phyloP scores from a whole-genome alignment of 306 rosid genomes.

The Quercus dentata region DNA sequence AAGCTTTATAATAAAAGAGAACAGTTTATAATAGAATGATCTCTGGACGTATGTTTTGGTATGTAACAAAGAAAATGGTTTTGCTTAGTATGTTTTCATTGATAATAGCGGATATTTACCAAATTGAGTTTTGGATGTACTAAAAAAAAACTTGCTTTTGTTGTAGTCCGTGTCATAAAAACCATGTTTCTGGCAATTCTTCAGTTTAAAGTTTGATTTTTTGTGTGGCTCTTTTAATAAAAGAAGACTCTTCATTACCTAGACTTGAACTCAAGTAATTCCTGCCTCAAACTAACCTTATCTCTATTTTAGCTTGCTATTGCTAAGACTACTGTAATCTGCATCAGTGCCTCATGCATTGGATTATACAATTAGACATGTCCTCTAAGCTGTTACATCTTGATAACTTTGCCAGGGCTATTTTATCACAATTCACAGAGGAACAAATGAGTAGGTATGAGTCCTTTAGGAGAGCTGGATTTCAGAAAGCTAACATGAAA shows the following conservation, averaged over 20 bases:
- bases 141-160: background rate
- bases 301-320: background rate
- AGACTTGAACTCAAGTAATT: background rate
- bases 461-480: slow-evolving; percentile 90
- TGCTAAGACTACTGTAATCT: background rate
- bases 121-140: background rate
- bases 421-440: slow-evolving; percentile 77
- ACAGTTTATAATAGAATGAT: background rate
- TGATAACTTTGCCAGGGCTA: slow-evolving; percentile 45
- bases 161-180: background rate
- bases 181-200: background rate
- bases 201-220: background rate
- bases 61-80: background rate
- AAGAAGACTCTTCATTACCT: background rate
- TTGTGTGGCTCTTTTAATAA: background rate
- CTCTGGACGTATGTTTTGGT: background rate
- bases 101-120: background rate
- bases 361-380: background rate
- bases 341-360: background rate
- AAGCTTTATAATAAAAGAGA: background rate
- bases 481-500: slow-evolving; percentile 90
- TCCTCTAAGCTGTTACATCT: background rate
- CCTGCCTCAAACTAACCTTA: background rate
- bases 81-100: background rate
- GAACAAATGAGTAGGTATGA: slow-evolving; percentile 96